Conservation (phyloP, 1,284 basidiomycete species). For the Leucoagaricus sp. region DNA sequence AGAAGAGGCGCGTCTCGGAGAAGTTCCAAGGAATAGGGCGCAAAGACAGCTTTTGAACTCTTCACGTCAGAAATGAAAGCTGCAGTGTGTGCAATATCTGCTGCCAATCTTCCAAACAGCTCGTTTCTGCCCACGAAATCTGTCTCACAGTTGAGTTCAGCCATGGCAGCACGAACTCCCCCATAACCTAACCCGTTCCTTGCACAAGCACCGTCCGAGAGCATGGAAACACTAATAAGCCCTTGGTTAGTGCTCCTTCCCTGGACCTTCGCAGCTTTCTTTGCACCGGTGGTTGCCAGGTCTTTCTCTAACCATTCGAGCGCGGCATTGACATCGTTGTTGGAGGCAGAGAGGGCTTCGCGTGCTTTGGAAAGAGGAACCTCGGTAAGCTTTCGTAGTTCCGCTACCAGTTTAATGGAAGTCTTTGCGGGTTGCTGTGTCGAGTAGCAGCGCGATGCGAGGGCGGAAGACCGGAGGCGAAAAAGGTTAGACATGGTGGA, state of each 20-base stretch:
- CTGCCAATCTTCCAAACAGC: conserved; percentile 78
- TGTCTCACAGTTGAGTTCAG: conserved; percentile 96
- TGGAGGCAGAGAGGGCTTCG: conserved; percentile 78
- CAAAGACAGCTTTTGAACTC: conserved; percentile 41
- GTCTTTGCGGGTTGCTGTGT: conserved; percentile 40
- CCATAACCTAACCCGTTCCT: conserved; percentile 32
- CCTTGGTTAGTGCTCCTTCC: conserved; percentile 78
- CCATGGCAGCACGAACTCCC: conserved; percentile 78
- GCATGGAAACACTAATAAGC: conserved; percentile 73
- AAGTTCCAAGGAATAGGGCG: conserved; percentile 47
- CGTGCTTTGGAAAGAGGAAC: conserved; percentile 88
- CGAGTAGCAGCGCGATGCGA: conserved; percentile 29
- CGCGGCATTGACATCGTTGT: conserved; percentile 77
- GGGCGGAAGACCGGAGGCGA: conserved; percentile 17
- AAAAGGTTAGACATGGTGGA: conserved; percentile 25
- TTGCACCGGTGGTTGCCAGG: conserved; percentile 67
- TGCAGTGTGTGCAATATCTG: conserved; percentile 84
- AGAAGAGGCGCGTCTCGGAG: conserved; percentile 73
- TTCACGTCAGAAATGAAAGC: conserved; percentile 72
- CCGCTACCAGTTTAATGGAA: conserved; percentile 78
- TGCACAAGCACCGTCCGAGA: conserved; percentile 55
- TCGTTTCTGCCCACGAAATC: conserved; percentile 94
- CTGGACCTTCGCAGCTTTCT: conserved; percentile 84
- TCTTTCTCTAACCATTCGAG: conserved; percentile 83
- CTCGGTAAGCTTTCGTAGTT: conserved; percentile 80